Conservation (phyloP, 371 early-diverging fungal species). For the Basidiobolus meristosporus region DNA sequence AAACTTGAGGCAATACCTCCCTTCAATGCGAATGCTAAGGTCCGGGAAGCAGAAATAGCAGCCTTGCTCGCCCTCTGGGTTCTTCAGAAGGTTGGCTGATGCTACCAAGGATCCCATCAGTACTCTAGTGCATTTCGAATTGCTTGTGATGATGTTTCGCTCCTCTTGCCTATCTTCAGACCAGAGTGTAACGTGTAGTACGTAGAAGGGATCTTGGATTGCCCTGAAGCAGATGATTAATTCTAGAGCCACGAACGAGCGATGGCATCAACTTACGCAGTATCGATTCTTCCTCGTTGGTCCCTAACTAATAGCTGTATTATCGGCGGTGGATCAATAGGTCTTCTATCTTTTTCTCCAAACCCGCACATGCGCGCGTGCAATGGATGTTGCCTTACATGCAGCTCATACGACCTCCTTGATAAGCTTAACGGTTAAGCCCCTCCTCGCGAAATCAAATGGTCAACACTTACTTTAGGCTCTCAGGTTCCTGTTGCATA, state of each 20-base stretch:
- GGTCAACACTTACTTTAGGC: no score
- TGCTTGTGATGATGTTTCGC: no score
- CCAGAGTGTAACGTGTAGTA: constrained; percentile 59
- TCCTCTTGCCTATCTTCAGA: constrained; percentile 47
- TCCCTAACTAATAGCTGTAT: no score
- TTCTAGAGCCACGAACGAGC: no score
- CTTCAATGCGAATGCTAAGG: constrained; percentile 73
- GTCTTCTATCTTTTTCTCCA: constrained; percentile 47
- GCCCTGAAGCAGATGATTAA: no score
- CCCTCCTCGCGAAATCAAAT: no score
- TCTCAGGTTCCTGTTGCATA: no score
- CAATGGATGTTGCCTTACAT: constrained; percentile 36
- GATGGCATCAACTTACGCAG: no score
- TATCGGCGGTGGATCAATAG: no score
- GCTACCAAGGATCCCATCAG: constrained; percentile 66
- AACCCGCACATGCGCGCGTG: constrained; percentile 47
- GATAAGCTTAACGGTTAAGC: no score
- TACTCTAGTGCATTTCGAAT: no score
- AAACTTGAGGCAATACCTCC: constrained; percentile 65
- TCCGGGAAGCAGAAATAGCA: constrained; percentile 90
- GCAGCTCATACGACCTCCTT: constrained; percentile 4
- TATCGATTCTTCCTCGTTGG: no score
- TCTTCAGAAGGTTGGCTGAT: constrained; percentile 53
- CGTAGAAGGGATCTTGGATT: constrained; percentile 53
- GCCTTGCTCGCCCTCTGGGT: constrained; percentile 47